A percentile compares a stretch with the other conserved stretches of the same genome.
These are phyloP conservation scores for Penicillium chermesinum DNA, from an alignment of 495 filamentous ascomycete species.

Conservation along the genomic window DNA sequence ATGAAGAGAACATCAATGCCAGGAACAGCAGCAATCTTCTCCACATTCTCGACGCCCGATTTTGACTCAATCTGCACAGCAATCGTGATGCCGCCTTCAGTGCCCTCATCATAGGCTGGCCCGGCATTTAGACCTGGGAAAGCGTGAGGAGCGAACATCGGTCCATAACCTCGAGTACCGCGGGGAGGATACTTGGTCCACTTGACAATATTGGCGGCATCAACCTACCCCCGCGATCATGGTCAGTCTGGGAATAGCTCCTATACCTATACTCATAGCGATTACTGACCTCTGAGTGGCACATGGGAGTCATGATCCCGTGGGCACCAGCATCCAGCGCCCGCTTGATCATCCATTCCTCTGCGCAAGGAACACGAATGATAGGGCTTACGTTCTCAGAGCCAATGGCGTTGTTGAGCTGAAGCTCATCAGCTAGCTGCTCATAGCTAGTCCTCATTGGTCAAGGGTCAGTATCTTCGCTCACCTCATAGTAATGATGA, in stretches of 20 bases:
- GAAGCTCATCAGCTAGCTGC: not conserved
- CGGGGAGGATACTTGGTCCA: slow-evolving; percentile 63
- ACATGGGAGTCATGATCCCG: slow-evolving; percentile 49
- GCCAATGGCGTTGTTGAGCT: slow-evolving; percentile 50
- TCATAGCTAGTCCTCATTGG: not conserved
- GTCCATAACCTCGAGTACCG: slow-evolving; percentile 61
- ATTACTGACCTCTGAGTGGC: slow-evolving; percentile 24
- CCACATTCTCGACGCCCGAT: slow-evolving; percentile 42
- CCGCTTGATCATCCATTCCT: slow-evolving; percentile 71
- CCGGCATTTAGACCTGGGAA: slow-evolving; percentile 38
- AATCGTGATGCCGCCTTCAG: slow-evolving; percentile 32
- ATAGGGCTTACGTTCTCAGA: slow-evolving; percentile 61
- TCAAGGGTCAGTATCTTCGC: not conserved
- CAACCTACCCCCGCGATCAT: slow-evolving; percentile 26
- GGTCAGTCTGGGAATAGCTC: no score
- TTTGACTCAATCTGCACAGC: slow-evolving; percentile 47
- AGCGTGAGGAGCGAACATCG: slow-evolving; percentile 48
- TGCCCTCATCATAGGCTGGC: slow-evolving; percentile 30
- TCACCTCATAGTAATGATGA: slow-evolving; percentile 32
- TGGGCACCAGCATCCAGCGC: slow-evolving; percentile 66
- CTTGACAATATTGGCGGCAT: slow-evolving; percentile 54
- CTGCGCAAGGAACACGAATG: slow-evolving; percentile 60
- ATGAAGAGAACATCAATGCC: slow-evolving; percentile 43
- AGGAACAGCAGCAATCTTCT: slow-evolving; percentile 43
- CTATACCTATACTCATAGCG: no score